These are phyloP conservation scores for Wilhelminamyces savonicus DNA, from an alignment of 805 yeast species.

Conservation along the genomic window DNA sequence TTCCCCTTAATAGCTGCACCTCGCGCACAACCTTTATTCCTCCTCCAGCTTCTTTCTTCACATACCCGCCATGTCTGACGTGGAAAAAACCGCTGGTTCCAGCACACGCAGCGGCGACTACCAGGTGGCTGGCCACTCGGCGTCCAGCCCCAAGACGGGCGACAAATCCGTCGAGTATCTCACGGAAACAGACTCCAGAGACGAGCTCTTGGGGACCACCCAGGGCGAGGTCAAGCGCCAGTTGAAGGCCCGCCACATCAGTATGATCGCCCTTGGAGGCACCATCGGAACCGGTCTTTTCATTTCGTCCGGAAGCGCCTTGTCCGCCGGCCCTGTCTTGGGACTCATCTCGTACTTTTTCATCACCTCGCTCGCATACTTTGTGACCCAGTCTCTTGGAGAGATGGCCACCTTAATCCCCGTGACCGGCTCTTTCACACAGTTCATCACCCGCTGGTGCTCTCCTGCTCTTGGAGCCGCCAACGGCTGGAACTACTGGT, in stretches of 20 bases:
- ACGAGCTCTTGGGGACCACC: no score
- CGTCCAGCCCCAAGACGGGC: no score
- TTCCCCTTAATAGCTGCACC: no score
- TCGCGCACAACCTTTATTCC: no score
- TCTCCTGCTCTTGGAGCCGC: constrained; percentile 72
- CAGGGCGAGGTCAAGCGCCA: constrained; percentile 49
- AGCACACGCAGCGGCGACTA: no score
- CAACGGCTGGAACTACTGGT: constrained; percentile 70
- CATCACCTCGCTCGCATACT: constrained; percentile 59
- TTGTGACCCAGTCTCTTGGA: constrained; percentile 67
- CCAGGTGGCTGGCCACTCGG: no score
- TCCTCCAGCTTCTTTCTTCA: no score
- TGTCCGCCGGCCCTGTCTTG: constrained; percentile 65
- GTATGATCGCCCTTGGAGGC: constrained; percentile 77
- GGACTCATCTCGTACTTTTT: constrained; percentile 58
- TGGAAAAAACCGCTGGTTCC: no score
- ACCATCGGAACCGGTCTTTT: constrained; percentile 76
- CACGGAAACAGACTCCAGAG: no score
- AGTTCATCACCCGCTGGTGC: constrained; percentile 60
- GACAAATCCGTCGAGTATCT: no score
- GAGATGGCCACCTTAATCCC: constrained; percentile 81
- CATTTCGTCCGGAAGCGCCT: constrained; percentile 54
- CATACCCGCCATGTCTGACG: no score
- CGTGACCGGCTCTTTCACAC: constrained; percentile 61
- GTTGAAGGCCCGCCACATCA: constrained; percentile 59